Base-by-base conservation (phyloP, 1,139 yeast species). In the Geotrichum carabidarum region DNA sequence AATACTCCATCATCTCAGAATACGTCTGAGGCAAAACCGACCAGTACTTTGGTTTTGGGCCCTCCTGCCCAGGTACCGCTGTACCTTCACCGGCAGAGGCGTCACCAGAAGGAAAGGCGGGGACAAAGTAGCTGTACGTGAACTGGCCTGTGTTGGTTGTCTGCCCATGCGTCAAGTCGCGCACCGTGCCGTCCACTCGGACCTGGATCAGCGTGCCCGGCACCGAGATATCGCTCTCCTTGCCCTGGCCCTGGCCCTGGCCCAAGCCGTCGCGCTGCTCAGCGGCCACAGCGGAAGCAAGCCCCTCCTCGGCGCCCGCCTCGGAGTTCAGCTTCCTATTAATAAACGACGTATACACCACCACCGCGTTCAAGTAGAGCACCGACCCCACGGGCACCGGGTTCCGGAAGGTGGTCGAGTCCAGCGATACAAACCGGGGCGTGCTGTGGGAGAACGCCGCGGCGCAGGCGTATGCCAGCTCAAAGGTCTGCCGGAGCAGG, bases 321-420 rank as follows among this genome's bases (percentile, higher is more conserved):
- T 54, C 57, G 22, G 56, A 48, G 27, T 47, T 35, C 18, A 44
- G 36, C 41, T 55, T 56, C n/a, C 69, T 60, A 18, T 59, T 60
- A 41, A 66, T 63, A 38, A 66, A 68, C 57, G 68, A 68, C 7
- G 96, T 89, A 70, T 90, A 89, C 31, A 87, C 88, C 11, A 90
- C 87, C 8, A 84, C 76, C 0, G 97, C 93, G 53, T 82, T 78
- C 82, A 89, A 81, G 57, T 85, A 84, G 54, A 90, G 74, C 15
- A 90, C 95, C 2, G 93, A 83, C 1, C 97, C 97, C 22, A 90
- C 97, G 0, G 97, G 97, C 5, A 90, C 97, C 1, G 97, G 97
- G 30, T 90, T 86, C 64, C 86, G 83, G 76, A 90, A 90, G 22
- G 95, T 86, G 48, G 96, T 89, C 27, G 95, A 84, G 68, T 90